These are phyloP conservation scores for Pichia inconspicua DNA, from an alignment of 1,139 yeast species.

Conservation along the genomic window DNA sequence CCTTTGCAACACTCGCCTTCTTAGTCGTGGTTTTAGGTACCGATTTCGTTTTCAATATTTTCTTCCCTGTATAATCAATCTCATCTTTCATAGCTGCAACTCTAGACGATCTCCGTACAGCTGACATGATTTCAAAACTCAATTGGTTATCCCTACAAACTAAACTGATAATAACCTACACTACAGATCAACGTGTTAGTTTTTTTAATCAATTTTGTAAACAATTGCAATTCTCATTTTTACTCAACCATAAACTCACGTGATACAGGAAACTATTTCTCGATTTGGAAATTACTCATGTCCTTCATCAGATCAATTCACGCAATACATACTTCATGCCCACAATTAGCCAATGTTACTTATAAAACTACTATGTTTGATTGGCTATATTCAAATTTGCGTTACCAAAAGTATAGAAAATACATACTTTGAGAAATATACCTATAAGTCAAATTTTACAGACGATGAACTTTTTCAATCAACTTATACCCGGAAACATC, in stretches of 20 bases:
- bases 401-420: not conserved
- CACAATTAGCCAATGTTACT: no score
- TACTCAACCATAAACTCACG: no score
- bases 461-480: conserved; percentile 21
- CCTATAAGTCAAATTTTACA: conserved; percentile 14
- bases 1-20: not conserved
- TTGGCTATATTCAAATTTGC: not conserved
- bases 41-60: not conserved
- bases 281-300: no score
- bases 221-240: no score
- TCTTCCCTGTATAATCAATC: not conserved
- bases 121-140: not conserved
- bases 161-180: no score
- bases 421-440: conserved; percentile 10
- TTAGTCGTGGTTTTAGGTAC: not conserved
- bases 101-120: conserved; percentile 18
- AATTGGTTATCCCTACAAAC: not conserved
- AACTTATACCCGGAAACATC: conserved; percentile 44
- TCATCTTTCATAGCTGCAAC: conserved; percentile 12
- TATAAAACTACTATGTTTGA: not conserved
- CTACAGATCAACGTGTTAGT: not conserved
- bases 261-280: no score
- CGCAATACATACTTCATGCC: no score
- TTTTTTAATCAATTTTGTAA: not conserved
- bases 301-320: no score